Base-by-base conservation (phyloP, 441 rosid genomes). In the Aquilaria agallochum region DNA sequence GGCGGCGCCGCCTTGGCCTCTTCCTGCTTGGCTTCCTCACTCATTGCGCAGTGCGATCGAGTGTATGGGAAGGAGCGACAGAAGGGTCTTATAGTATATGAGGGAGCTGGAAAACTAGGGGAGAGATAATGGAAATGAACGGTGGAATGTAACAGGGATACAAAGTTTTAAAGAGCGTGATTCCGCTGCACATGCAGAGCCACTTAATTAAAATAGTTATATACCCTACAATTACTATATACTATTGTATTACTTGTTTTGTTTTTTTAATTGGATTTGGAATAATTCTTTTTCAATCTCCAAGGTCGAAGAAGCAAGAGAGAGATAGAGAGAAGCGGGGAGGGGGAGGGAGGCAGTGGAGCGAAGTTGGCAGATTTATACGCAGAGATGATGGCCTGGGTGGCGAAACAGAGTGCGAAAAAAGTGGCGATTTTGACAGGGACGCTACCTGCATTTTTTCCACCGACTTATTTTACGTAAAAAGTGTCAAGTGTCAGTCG, bases 21-120 rank as follows among this genome's bases (percentile, higher is more conserved):
- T 44, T 76, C 83, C 77, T 71, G 69, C 67, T 87, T 84, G 40
- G 73, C 77, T 68, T 84, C 87, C 62, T 79, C 90, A 40, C 80
- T 85, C 93, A 87, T 87, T 62, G 72, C 47, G 5, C 59, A 60
- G 45, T 54, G 50, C 13, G 14, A 57, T 2, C 57, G 47, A 55
- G 30, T 9, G 3, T 5, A 36, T 11, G 5, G 31, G 8, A 20
- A 27, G 44, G 56, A 9, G 36, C 55, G 60, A 9, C 8, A 6
- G 31, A 36, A 48, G 12, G n/a, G 46, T 55, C 13, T 50, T 67
- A 42, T 4, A 20, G 40, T 15, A 34, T 40, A 58, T 31, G 0
- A 45, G 31, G 9, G 49, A 31, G 45, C 7, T 50, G n/a, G 13
- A 58, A 36, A 63, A 31, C 10, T 33, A 60, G n/a, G 56, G 27